phyloP scores from a whole-genome alignment of 345 rosid genomes.

The Dovyalis caffra region DNA sequence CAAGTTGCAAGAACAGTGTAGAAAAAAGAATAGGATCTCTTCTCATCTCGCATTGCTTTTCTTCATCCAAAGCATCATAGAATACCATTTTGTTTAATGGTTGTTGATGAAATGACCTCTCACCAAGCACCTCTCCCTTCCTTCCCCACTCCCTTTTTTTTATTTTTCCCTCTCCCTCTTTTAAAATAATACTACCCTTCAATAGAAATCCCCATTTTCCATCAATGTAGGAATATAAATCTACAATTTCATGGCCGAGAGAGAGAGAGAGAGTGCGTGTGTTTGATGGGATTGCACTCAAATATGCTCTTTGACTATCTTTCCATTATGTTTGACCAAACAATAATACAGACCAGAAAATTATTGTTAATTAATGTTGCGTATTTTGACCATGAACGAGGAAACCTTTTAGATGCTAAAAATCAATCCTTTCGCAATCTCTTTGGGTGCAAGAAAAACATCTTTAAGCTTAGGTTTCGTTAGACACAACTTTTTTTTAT shows the following conservation, averaged over 20 bases:
- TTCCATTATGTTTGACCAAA: constrained; percentile 38
- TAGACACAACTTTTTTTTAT: too few species aligned
- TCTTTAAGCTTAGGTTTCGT: background rate
- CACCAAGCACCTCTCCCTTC: constrained; percentile 32
- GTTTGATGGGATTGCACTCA: constrained; percentile 47
- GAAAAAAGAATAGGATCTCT: constrained; percentile 21
- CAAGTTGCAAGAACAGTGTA: constrained; percentile 23
- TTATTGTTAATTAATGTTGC: constrained; percentile 1
- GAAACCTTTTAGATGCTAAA: background rate
- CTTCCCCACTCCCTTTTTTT: background rate
- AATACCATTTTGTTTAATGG: constrained; percentile 29
- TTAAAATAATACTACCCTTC: background rate
- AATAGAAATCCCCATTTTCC: background rate
- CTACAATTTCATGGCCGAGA: background rate
- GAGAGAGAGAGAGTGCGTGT: constrained; percentile 12
- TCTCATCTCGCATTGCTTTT: constrained; percentile 7
- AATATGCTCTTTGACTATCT: constrained; percentile 49
- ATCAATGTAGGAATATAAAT: constrained; percentile 3
- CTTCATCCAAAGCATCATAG: constrained; percentile 26
- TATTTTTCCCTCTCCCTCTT: background rate
- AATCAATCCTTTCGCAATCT: background rate
- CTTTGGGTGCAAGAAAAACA: background rate
- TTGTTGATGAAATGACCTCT: constrained; percentile 55
- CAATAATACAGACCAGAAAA: constrained; percentile 11
- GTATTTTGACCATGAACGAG: constrained; percentile 2